Evolutionary conservation across 2,329 filamentous ascomycete genomes (phyloP), one percentile per base, ranked within the genome.

Genomic region (Monosporascus sp.): DNA sequence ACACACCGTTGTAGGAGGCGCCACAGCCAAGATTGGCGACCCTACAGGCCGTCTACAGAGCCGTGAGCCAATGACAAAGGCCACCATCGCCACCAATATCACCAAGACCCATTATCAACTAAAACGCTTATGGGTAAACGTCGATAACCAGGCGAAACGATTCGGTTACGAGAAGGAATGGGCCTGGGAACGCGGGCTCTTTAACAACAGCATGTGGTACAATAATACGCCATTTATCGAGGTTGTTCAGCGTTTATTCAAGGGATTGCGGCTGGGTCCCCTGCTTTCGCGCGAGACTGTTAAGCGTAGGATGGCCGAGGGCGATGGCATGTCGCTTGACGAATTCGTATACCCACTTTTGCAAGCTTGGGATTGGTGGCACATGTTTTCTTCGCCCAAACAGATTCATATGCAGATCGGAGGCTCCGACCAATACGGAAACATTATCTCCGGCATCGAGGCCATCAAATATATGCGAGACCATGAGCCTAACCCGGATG

Each of bases 311-410:
- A 80, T 97, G 77, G 81, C 82, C n/a, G 85, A 85, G 51, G 90
- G 91, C 38, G 89, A 94, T 59, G 95, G 94, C 62, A 93, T 99
- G 87, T 95, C 92, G 0, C 88, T 95, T 64, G 87, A 90, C 37
- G 94, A 99, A 68, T 96, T 99, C 70, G 82, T 85, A 43, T 99
- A 99, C 66, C 94, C 95, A 1, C 74, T 99, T 17, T 83, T 97
- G 64, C 94, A 99, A 69, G 91, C 88, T 22, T 97, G 92, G 88
- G 94, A 99, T 69, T 99, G 92, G 83, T 97, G 90, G 90, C 80
- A 89, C 61, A 81, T 97, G 74, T 95, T 89, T 71, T 69, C 63
- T 56, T 79, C 82, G 47, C 77, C 79, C 24, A 81, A 79, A 50
- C 78, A 81, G 48, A 79, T 91, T 9, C 87, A 92, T 66, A 82